These are phyloP conservation scores for Lagerstroemia speciosa DNA, from an alignment of 345 rosid genomes.

Conservation along the genomic window DNA sequence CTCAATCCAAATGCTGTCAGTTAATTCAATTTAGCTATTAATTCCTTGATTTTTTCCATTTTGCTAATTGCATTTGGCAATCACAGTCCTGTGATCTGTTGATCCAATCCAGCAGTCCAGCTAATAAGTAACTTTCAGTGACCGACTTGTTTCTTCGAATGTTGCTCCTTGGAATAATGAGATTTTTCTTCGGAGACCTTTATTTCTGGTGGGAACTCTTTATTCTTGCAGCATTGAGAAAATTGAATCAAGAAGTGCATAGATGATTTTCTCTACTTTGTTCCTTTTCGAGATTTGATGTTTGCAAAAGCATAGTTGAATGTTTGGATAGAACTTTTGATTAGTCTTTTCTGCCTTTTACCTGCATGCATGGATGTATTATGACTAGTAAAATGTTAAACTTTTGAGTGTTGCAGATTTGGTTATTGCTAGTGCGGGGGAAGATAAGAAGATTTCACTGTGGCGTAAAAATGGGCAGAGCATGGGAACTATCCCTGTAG, in stretches of 20 bases:
- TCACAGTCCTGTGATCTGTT: neutral
- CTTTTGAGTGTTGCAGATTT: slow-evolving; percentile 47
- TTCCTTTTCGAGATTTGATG: neutral
- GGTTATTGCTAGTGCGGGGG: slow-evolving; percentile 97
- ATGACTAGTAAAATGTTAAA: neutral
- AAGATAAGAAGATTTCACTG: slow-evolving; percentile 84
- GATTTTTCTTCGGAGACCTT: neutral
- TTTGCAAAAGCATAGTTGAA: neutral
- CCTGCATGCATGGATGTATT: neutral
- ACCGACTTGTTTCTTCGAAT: neutral
- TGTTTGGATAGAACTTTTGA: neutral
- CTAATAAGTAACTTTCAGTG: neutral
- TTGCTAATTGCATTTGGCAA: neutral
- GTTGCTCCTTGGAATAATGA: neutral
- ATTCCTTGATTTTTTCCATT: no score
- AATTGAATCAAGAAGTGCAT: neutral
- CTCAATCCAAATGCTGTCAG: no score
- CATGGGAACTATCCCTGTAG: slow-evolving; percentile 68
- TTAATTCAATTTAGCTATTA: no score
- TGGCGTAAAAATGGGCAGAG: slow-evolving; percentile 79
- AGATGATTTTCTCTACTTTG: neutral
- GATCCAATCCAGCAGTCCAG: neutral
- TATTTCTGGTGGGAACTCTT: neutral
- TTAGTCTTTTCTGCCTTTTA: neutral
- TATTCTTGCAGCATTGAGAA: neutral